Percentiles rank a stretch among this genome's conserved stretches.
phyloP scores from a whole-genome alignment of 805 yeast genomes.

The Brettanomyces nanus region DNA sequence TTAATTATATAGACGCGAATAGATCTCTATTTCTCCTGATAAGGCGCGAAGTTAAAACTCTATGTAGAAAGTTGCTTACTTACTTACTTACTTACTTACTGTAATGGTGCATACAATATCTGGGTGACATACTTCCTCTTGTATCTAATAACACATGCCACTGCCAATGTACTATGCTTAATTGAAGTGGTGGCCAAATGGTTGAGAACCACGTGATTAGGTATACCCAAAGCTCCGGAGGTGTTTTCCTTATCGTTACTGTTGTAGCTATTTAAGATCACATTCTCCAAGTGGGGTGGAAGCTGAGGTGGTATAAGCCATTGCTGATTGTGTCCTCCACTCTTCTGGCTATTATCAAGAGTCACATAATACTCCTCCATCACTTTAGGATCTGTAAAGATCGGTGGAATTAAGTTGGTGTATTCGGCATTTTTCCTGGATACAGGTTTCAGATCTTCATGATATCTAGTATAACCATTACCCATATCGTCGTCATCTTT shows the following conservation, averaged over 20 bases:
- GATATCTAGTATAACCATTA: slow-evolving; percentile 68
- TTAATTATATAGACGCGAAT: too few species aligned
- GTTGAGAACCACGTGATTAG: slow-evolving; percentile 89
- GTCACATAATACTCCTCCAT: slow-evolving; percentile 82
- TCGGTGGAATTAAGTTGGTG: slow-evolving; percentile 69
- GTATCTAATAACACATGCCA: slow-evolving; percentile 84
- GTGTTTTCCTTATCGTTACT: slow-evolving; percentile 64
- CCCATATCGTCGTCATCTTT: slow-evolving; percentile 79
- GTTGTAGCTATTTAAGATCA: slow-evolving; percentile 71
- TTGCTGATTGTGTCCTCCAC: slow-evolving; percentile 41
- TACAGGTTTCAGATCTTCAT: slow-evolving; percentile 33
- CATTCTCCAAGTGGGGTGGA: slow-evolving; percentile 95
- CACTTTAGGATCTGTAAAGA: slow-evolving; percentile 75
- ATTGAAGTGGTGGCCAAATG: slow-evolving; percentile 95
- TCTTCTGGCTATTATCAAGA: slow-evolving; percentile 54
- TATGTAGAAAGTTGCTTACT: too few species aligned
- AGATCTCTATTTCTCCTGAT: too few species aligned
- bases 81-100: not conserved
- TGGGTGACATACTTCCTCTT: slow-evolving; percentile 86
- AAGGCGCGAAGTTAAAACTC: too few species aligned
- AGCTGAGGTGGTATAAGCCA: slow-evolving; percentile 87
- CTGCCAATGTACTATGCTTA: slow-evolving; percentile 88
- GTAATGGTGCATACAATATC: slow-evolving; percentile 73
- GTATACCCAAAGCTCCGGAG: slow-evolving; percentile 84
- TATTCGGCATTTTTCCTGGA: slow-evolving; percentile 32